Conservation (phyloP, 1,284 basidiomycete species). For the Anthracocystis panici-leucophaei region DNA sequence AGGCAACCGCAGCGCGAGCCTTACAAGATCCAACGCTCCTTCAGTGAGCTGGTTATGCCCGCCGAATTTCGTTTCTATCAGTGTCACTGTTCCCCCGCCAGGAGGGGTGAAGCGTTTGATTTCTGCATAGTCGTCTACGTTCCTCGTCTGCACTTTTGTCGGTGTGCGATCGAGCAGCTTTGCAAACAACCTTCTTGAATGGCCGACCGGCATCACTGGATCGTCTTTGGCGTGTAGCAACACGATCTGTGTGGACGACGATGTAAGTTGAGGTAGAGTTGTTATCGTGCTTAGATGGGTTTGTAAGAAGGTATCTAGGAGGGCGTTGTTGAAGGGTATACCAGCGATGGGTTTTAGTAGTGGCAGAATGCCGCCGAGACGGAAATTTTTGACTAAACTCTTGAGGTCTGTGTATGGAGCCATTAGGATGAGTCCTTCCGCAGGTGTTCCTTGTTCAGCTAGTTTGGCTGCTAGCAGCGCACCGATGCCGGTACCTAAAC, state of each 20-base stretch:
- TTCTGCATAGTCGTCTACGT: constrained; percentile 22
- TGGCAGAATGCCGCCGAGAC: constrained; percentile 74
- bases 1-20: constrained; percentile 20
- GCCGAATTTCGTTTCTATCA: constrained; percentile 47
- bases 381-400: constrained; percentile 79
- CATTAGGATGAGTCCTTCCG: constrained; percentile 78
- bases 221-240: constrained; percentile 86
- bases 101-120: constrained; percentile 23
- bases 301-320: constrained; percentile 75
- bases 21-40: constrained; percentile 48
- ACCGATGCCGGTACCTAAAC: constrained; percentile 83
- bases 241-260: constrained; percentile 73
- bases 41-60: constrained; percentile 58
- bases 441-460: constrained; percentile 60
- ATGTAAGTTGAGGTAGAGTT: constrained; percentile 16
- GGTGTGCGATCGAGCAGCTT: not conserved
- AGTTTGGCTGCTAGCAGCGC: constrained; percentile 74
- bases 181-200: constrained; percentile 71
- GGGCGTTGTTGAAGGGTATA: constrained; percentile 76
- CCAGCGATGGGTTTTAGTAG: constrained; percentile 79
- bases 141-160: constrained; percentile 1
- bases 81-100: constrained; percentile 20
- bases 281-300: constrained; percentile 73
- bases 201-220: constrained; percentile 80
- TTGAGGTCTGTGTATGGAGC: constrained; percentile 81